Percentiles rank a stretch among this genome's conserved stretches.
These are phyloP conservation scores for Trichoderma simmonsii DNA, from an alignment of 2,329 filamentous ascomycete genomes.

Conservation along the genomic window DNA sequence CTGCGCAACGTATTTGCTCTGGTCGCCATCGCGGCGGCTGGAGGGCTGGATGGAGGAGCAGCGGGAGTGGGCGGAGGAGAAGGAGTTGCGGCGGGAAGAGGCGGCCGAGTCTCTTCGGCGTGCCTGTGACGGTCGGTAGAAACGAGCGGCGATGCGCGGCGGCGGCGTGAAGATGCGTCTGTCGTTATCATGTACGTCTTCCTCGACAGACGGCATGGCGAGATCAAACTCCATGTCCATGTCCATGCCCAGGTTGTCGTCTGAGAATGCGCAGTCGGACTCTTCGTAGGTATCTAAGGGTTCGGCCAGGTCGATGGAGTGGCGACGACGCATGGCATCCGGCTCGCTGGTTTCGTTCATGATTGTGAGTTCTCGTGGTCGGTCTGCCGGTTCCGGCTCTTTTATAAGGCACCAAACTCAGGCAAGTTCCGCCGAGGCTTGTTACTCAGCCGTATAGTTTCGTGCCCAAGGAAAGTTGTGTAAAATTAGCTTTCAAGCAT, in stretches of 20 bases:
- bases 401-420: neutral
- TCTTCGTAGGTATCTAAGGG: conserved; percentile 40
- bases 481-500: neutral
- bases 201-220: conserved; percentile 38
- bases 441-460: neutral
- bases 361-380: neutral
- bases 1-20: conserved; percentile 75
- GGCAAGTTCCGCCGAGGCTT: neutral
- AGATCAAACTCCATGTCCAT: conserved; percentile 37
- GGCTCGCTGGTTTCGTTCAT: conserved; percentile 11
- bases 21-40: conserved; percentile 47
- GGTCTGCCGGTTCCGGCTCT: neutral
- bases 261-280: conserved; percentile 29
- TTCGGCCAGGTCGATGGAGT: conserved; percentile 41
- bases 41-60: conserved; percentile 58
- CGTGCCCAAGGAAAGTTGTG: neutral
- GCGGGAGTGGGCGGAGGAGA: conserved; percentile 71
- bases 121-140: conserved; percentile 64
- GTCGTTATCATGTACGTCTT: conserved; percentile 37
- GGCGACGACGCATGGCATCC: conserved; percentile 41
- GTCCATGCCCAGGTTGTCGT: conserved; percentile 23
- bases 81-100: conserved; percentile 75
- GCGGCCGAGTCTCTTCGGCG: conserved; percentile 73
- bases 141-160: conserved; percentile 73
- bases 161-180: conserved; percentile 57